A percentile compares a stretch with the other conserved stretches of the same genome.
phyloP scores from a whole-genome alignment of 2,329 filamentous ascomycete genomes.

The Pseudogymnoascus sp. region DNA sequence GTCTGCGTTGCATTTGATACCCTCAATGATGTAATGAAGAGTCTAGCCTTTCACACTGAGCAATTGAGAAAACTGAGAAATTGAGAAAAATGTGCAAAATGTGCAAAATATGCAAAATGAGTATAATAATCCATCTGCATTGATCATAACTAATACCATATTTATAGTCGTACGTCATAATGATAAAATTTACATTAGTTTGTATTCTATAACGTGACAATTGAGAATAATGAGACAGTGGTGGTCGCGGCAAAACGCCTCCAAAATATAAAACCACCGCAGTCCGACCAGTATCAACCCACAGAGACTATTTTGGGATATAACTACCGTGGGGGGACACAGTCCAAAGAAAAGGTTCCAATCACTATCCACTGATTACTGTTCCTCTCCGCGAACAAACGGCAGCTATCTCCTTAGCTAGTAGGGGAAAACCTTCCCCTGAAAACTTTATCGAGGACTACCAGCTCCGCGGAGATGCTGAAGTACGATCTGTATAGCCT shows the following conservation, averaged over 20 bases:
- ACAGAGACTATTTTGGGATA: background rate
- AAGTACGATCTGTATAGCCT: background rate
- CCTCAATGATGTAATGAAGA: background rate
- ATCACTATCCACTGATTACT: background rate
- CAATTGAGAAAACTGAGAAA: background rate
- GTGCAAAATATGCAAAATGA: background rate
- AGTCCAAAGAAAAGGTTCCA: background rate
- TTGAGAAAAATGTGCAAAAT: background rate
- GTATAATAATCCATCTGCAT: background rate
- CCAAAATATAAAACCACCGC: background rate
- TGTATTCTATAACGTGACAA: background rate
- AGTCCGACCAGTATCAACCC: background rate
- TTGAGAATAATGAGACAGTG: background rate
- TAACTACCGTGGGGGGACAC: background rate
- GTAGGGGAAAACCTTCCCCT: background rate
- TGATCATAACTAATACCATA: background rate
- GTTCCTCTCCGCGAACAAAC: background rate
- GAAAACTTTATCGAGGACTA: background rate
- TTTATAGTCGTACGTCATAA: background rate
- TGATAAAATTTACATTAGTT: background rate
- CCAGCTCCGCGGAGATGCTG: conserved; percentile 2
- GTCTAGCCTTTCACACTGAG: background rate
- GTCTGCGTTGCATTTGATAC: background rate
- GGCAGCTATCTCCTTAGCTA: background rate
- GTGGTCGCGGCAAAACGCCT: background rate